These are phyloP conservation scores for Scheffersomyces ergatensis DNA, from an alignment of 805 yeast species.

Conservation along the genomic window DNA sequence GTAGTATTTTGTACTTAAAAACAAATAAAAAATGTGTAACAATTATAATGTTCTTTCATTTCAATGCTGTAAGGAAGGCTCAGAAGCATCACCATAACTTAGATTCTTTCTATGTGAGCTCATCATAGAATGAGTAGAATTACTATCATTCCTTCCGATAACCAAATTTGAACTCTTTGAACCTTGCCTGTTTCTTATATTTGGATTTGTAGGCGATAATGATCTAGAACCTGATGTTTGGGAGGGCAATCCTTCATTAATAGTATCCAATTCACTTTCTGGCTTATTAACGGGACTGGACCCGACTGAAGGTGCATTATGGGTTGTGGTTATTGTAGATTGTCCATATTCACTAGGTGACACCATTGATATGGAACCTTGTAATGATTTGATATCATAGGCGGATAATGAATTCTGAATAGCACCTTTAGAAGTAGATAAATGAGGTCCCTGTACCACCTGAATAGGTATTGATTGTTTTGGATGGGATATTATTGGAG, in stretches of 20 bases:
- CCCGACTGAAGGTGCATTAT: neutral
- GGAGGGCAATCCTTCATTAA: neutral
- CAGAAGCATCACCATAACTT: neutral
- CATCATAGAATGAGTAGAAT: slow-evolving; percentile 4
- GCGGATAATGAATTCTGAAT: neutral
- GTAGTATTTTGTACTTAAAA: no score
- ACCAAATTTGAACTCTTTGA: slow-evolving; percentile 2
- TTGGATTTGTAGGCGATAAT: slow-evolving; percentile 6
- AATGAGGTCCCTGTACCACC: neutral
- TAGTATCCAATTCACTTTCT: neutral
- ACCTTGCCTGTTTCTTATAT: neutral
- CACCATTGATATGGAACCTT: slow-evolving; percentile 16
- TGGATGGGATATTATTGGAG: neutral
- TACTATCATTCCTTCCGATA: slow-evolving; percentile 7
- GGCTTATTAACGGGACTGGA: slow-evolving; percentile 2
- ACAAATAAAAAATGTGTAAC: no score
- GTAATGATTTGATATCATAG: slow-evolving; percentile 18
- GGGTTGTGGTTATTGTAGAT: no score
- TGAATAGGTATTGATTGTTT: neutral
- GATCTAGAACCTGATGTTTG: slow-evolving; percentile 8
- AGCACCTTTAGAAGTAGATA: neutral
- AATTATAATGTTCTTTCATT: no score
- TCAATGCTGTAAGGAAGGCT: neutral
- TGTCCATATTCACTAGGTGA: slow-evolving; percentile 5
- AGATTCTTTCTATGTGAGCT: neutral